phyloP scores from a whole-genome alignment of 768 basidiomycete species.

The Fistulinella prunicolor region DNA sequence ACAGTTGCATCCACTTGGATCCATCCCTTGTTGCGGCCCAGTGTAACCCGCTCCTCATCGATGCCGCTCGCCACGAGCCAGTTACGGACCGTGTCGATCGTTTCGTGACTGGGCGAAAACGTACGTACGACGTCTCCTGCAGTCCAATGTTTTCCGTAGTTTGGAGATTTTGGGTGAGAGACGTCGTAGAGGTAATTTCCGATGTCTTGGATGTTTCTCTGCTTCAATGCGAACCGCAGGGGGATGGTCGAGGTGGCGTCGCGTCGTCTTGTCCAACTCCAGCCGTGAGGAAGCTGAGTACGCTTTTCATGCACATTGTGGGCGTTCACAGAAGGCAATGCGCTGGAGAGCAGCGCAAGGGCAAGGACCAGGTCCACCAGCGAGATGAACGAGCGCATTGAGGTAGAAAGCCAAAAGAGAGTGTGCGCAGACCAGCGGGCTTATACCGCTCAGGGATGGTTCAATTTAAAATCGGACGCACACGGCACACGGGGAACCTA shows the following conservation, averaged over 20 bases:
- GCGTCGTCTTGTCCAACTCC: constrained; percentile 37
- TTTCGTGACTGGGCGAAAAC: constrained; percentile 27
- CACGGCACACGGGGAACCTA: too few relatives aligned
- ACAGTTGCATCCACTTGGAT: constrained; percentile 27
- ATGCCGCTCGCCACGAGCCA: constrained; percentile 32
- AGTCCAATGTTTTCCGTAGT: constrained; percentile 34
- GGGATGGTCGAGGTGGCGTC: constrained; percentile 28
- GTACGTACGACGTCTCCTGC: constrained; percentile 25
- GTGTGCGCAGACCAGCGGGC: not conserved
- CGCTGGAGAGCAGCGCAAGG: constrained; percentile 16
- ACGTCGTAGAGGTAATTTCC: constrained; percentile 27
- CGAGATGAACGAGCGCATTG: constrained; percentile 14
- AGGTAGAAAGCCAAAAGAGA: not conserved
- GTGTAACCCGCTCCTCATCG: constrained; percentile 14
- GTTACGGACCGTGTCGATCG: constrained; percentile 18
- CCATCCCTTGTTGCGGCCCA: constrained; percentile 22
- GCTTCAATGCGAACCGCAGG: constrained; percentile 32
- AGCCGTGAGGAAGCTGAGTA: constrained; percentile 31
- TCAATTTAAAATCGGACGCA: not conserved
- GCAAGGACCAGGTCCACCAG: constrained; percentile 1
- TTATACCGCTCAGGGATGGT: not conserved
- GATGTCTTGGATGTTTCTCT: constrained; percentile 28
- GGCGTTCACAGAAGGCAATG: constrained; percentile 10
- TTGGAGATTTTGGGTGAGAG: constrained; percentile 33
- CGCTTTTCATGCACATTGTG: constrained; percentile 42